Base-by-base conservation (phyloP, 1,284 basidiomycete genomes). In the Moniliella sp. region DNA sequence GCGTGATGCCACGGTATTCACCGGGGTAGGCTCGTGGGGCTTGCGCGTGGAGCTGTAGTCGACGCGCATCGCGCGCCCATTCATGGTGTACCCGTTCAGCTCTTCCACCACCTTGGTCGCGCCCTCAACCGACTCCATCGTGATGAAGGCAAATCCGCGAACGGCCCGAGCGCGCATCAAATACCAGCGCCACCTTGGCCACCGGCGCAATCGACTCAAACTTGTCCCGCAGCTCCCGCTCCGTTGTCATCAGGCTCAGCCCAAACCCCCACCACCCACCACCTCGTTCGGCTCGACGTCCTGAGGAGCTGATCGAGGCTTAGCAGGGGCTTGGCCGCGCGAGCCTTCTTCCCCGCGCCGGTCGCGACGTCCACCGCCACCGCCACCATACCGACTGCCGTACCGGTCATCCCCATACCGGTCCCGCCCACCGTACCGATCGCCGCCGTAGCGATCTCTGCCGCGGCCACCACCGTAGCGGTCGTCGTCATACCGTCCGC, bases 151-250 rank as follows among this genome's bases (percentile, higher is more conserved):
- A 49, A 97, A 97, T 57, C 84, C 91, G 45, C 88, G 78, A 34
- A 86, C 94, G n/a, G n/a, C n/a, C n/a, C n/a, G n/a, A n/a, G n/a
- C 86, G 69, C 62, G 93, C 84, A 64, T 97, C 88, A 61, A 94
- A 94, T 11, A 97, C 91, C 46, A 97, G 83, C 32, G 78, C 79
- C 19, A 51, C 57, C 64, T 94, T 94, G 53, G 88, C 81, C 32
- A 94, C 86, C 16, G 74, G 71, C 14, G 84, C 86, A 47, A 75
- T 79, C 28, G 78, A 71, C 48, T 67, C 71, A 50, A 97, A 97
- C 62, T 93, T 84, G 44, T 88, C 78, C 50, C 93, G 79, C 30
- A 97, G 67, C 59, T 94, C 88, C 27, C 78, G 73, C 61, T 97
- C 91, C 37, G 75, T 72, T 3, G 88, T 94, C 37, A 86, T 74